Base-by-base conservation (phyloP, 495 filamentous ascomycete species). In the Trichoderma virens region DNA sequence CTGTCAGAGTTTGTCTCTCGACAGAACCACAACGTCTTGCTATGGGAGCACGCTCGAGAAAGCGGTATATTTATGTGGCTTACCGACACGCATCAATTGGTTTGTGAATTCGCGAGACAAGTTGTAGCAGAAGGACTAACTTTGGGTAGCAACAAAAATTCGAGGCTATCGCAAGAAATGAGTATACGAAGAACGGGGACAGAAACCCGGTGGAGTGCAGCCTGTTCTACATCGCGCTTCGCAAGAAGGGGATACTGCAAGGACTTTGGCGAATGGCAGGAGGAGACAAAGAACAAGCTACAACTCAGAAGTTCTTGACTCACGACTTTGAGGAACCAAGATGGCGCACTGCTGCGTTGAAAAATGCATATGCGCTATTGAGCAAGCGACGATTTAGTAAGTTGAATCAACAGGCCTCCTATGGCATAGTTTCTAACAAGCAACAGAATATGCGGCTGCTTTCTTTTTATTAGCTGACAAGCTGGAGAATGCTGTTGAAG, bases 21-120 rank as follows among this genome's bases (percentile, higher is more conserved):
- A 20, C 91, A 94, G 66, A 90, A 88, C 73, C 85, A 90, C 67
- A 86, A 86, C 0, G 85, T 85, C 64, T 78, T 97, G 78, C 76
- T 88, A 13, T 98, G 94, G 94, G 83, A 86, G 68, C 81, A 91
- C 66, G 94, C 94, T 16, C 77, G 89, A 61, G 90, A 95, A 71
- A 90, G 87, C 67, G 93, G 94, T 16, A 84, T 98, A 64, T 97
- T 96, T 70, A 92, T 97, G 89, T 98, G 94, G 95, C 76, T 98
- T 70, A 85, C 83, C 0, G 93, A 95, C 71, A 68, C 79, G 32
- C 6, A 51, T 16, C 1, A 34, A n/a, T 56, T 60, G 23, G 11
- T 18, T 65, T 65, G 67, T 62, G 34, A 8, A 28, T 28, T n/a
- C 3, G 30, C 6, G 8, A 9, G 11, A 9, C n/a, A 59, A 28